Base-by-base conservation (phyloP, 169 alveolate genomes). In the Fabrea salina region DNA sequence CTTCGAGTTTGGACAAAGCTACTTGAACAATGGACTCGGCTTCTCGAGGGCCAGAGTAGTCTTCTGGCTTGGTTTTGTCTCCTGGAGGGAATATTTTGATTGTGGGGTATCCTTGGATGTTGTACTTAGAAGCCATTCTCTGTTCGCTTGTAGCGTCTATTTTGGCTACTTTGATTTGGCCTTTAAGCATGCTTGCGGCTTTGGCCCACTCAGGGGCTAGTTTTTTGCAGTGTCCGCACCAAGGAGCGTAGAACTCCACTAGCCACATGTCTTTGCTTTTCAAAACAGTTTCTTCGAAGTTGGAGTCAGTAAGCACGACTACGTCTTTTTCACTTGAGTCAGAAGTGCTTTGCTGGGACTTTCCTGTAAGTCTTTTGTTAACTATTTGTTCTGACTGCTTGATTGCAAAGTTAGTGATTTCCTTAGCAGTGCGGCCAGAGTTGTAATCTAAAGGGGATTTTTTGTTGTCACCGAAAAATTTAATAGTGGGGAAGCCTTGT, bases 401-500 rank as follows among this genome's bases (percentile, higher is more conserved):
- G 25, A 93, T 53, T 27, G 94, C 91, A 66, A 79, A 95, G 79
- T 90, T 89, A 49, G 93, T 87, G 27, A 96, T 82, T 30, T 91
- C 93, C 39, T 89, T 89, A 33, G 94, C 94, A 44, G 93, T 90
- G 84, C 98, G 88, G 43, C 92, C 94, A 2, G 96, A 92, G 22
- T 92, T 78, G 76, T 93, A 95, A 51, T 87, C 96, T 39, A 75
- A 57, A 37, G 97, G 96, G 0, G 67, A 78, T 68, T 94, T 96
- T 61, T 96, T 88, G 39, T 96, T 97, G 68, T 97, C 96, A 70
- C 93, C 92, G 57, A 97, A 95, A 89, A 91, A 94, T 67, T 96
- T 86, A 25, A 98, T 85, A 16, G 99, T 97, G 39, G 99, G 99
- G 89, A 92, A 97, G 8, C 99, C 99, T 89, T 93, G 89, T 51